A percentile compares a stretch with the other conserved stretches of the same genome.
phyloP scores from a whole-genome alignment of 2,329 filamentous ascomycete species.

The Fusarium keratoplasticum region DNA sequence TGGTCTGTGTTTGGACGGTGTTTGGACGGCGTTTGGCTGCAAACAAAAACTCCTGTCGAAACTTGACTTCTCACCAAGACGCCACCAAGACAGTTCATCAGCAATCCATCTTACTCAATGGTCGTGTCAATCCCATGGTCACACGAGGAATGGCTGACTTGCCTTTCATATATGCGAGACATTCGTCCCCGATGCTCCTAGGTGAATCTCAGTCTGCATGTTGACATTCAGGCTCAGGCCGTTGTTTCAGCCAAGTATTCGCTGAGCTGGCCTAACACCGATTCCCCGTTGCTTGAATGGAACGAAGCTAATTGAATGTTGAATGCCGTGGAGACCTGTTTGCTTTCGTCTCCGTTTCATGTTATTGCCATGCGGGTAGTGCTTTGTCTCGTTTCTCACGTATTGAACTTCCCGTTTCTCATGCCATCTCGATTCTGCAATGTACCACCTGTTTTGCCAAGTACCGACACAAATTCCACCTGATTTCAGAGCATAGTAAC shows the following conservation, averaged over 20 bases:
- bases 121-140: background rate
- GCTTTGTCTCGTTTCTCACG: background rate
- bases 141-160: background rate
- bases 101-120: background rate
- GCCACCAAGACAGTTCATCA: background rate
- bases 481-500: rapidly evolving
- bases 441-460: background rate
- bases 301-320: too few species aligned
- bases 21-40: background rate
- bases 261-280: too few species aligned
- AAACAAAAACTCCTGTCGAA: background rate
- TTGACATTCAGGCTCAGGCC: background rate
- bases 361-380: background rate
- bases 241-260: background rate
- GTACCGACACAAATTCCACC: background rate
- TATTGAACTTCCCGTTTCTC: background rate
- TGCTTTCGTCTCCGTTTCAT: background rate
- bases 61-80: background rate
- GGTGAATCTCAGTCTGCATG: background rate
- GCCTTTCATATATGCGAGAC: background rate
- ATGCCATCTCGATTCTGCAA: background rate
- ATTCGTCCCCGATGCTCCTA: background rate
- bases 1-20: background rate
- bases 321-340: background rate
- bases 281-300: background rate